Base-by-base conservation (phyloP, 179 eudicot species). In the Spergularia azorica region DNA sequence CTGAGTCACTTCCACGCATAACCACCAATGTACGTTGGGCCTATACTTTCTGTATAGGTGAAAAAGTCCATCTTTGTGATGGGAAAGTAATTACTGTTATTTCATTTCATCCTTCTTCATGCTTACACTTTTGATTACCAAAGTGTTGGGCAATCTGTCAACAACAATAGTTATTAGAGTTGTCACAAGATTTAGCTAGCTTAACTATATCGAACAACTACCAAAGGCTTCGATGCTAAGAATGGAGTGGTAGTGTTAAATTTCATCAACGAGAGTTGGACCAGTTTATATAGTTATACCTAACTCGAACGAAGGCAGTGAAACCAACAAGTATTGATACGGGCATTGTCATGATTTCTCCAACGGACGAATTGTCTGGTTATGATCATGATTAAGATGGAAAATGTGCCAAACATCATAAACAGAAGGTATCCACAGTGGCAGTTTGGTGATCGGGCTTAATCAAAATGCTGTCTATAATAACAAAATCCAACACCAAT, bases 1-100 rank as follows among this genome's bases (percentile, higher is more conserved):
- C 86, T 86, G 92, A 89, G 74, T 87, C 97, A 90, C 72, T 66
- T 83, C 94, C 94, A 88, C 92, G 84, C 74, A 72, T 21, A 55
- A 82, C 59, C 79, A 68, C 65, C 59, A 41, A 56, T 21, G 70
- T 62, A 81, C 70, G 85, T 77, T 77, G 70, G 81, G 81, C 71
- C 79, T 46, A 57, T 56, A 26, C 65, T 78, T 67, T 74, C 51
- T 73, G 16, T 81, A 4, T 77, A 55, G 43, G 67, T 69, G 76
- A 74, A 78, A 77, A 72, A 67, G 54, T 58, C 76, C 14, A 76
- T 72, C 73, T 61, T 72, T 68, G 58, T 52, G 50, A 72, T 67
- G 70, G 51, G 60, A 81, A 78, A 21, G 60, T 62, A 68, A 46
- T 68, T 61, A 76, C 50, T 68, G 20, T 41, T 68, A 48, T 46